These are phyloP conservation scores for Tolypocladium amazonense DNA, from an alignment of 2,329 filamentous ascomycete species.

Conservation along the genomic window DNA sequence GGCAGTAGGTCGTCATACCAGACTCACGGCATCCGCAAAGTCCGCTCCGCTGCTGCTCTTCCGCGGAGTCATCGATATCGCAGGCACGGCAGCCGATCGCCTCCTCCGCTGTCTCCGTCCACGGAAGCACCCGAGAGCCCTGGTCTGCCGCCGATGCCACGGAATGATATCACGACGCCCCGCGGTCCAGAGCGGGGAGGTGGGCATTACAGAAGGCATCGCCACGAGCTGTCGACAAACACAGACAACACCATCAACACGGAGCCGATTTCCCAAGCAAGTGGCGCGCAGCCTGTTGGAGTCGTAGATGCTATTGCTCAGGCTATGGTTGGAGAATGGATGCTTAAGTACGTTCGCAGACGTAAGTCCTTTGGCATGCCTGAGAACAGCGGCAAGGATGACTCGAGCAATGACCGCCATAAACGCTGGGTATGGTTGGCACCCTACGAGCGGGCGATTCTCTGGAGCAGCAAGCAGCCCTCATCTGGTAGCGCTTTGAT, in stretches of 20 bases:
- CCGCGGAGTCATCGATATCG: conserved; percentile 41
- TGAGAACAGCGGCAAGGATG: conserved; percentile 56
- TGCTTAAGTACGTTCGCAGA: conserved; percentile 82
- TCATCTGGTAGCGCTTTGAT: conserved; percentile 76
- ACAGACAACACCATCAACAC: conserved; percentile 40
- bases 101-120: conserved; percentile 55
- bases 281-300: conserved; percentile 56
- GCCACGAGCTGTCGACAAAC: conserved; percentile 49
- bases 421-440: conserved; percentile 98
- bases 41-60: conserved; percentile 70
- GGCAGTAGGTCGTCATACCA: conserved; percentile 39
- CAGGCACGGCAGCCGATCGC: conserved; percentile 47
- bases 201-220: conserved; percentile 34
- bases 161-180: conserved; percentile 59
- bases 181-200: conserved; percentile 30
- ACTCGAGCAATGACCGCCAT: conserved; percentile 69
- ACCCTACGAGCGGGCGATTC: conserved; percentile 88
- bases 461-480: conserved; percentile 98
- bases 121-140: conserved; percentile 61
- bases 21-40: conserved; percentile 63
- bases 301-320: conserved; percentile 96
- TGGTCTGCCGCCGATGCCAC: conserved; percentile 59
- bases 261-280: conserved; percentile 35
- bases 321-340: conserved; percentile 97
- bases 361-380: conserved; percentile 82